phyloP scores from a whole-genome alignment of 2,329 filamentous ascomycete genomes.

The Beauveria sp. region DNA sequence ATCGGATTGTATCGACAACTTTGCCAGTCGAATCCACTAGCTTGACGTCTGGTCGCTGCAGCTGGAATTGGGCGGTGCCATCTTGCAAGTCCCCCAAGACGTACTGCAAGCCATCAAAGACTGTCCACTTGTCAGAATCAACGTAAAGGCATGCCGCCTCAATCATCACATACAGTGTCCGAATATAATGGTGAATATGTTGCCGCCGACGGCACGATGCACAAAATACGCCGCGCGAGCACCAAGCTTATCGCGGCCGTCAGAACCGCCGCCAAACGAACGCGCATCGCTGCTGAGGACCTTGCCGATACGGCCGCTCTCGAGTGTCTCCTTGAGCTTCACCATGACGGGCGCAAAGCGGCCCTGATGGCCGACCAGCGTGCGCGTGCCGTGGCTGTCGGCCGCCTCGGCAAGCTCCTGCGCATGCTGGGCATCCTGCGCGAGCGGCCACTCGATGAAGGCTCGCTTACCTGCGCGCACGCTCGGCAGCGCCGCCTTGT shows the following conservation, averaged over 20 bases:
- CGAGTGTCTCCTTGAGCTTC: slow-evolving; percentile 38
- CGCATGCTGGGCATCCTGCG: slow-evolving; percentile 33
- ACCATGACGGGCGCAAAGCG: slow-evolving; percentile 34
- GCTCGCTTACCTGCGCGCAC: slow-evolving; percentile 44
- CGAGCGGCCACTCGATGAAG: slow-evolving; percentile 53
- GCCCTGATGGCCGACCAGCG: slow-evolving; percentile 45
- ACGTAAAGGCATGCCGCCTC: neutral
- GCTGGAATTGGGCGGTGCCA: slow-evolving; percentile 33
- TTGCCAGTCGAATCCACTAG: slow-evolving; percentile 27
- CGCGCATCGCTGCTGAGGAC: slow-evolving; percentile 43
- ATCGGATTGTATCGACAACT: slow-evolving; percentile 25
- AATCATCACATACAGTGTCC: slow-evolving; percentile 30
- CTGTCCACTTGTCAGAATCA: slow-evolving; percentile 18
- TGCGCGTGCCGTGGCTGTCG: slow-evolving; percentile 20
- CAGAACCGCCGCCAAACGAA: slow-evolving; percentile 30
- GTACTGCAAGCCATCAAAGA: slow-evolving; percentile 37
- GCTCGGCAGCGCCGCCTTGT: slow-evolving; percentile 35
- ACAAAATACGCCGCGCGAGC: slow-evolving; percentile 39
- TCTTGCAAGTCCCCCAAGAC: slow-evolving; percentile 37
- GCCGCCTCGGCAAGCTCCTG: slow-evolving; percentile 33
- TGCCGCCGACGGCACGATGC: slow-evolving; percentile 39
- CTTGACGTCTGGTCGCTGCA: slow-evolving; percentile 34
- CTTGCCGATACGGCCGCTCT: slow-evolving; percentile 39
- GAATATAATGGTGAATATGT: slow-evolving; percentile 33
- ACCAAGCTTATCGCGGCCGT: slow-evolving; percentile 24